Percentiles rank a stretch among this genome's conserved stretches.
Conservation (phyloP, 495 filamentous ascomycete species). For the Hypoxylon fragiforme region DNA sequence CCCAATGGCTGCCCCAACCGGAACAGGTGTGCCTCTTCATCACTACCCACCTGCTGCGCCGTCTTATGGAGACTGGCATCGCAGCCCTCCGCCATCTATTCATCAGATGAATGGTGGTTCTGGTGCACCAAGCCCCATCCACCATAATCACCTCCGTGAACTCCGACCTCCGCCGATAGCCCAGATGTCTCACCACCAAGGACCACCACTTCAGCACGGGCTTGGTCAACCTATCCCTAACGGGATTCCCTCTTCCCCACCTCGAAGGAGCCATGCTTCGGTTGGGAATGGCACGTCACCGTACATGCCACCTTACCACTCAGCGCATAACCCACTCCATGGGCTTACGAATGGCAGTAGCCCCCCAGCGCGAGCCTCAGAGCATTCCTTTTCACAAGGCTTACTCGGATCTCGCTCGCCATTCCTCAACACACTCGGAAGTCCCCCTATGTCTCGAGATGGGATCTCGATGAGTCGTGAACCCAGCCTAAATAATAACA, state of each 20-base stretch:
- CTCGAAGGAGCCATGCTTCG: constrained; percentile 31
- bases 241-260: constrained; percentile 46
- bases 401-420: constrained; percentile 41
- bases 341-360: constrained; percentile 40
- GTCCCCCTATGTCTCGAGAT: constrained; percentile 40
- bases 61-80: constrained; percentile 40
- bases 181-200: constrained; percentile 41
- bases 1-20: constrained; percentile 34
- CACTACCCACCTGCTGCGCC: constrained; percentile 46
- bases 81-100: constrained; percentile 38
- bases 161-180: constrained; percentile 48
- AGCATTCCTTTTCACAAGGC: constrained; percentile 40
- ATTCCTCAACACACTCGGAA: constrained; percentile 40
- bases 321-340: constrained; percentile 43
- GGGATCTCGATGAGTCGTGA: constrained; percentile 40
- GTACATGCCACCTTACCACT: constrained; percentile 32
- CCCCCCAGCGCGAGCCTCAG: constrained; percentile 37
- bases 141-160: constrained; percentile 45
- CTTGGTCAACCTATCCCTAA: constrained; percentile 46
- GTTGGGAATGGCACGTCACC: constrained; percentile 24
- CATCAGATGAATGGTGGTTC: constrained; percentile 49
- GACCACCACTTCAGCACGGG: constrained; percentile 43
- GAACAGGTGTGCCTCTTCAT: constrained; percentile 38
- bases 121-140: constrained; percentile 37
- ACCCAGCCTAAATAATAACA: constrained; percentile 24